phyloP scores from a whole-genome alignment of 257 asterid genomes.

The Solanum bulbocastanum region DNA sequence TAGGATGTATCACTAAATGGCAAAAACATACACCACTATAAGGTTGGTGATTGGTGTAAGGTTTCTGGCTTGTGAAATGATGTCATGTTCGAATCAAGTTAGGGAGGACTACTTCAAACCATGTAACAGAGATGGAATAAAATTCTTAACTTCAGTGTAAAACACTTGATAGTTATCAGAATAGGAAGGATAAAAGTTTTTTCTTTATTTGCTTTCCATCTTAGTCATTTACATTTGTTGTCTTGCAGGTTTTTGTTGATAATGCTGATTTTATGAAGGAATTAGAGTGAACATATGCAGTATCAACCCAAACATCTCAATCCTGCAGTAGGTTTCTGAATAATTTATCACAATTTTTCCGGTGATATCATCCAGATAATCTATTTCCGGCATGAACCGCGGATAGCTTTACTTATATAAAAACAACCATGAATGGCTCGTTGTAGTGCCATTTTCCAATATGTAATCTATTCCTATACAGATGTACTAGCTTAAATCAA shows the following conservation, averaged over 20 bases:
- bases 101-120: background rate
- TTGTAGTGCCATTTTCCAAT: background rate
- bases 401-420: background rate
- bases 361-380: background rate
- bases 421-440: background rate
- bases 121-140: background rate
- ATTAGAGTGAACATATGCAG: constrained; percentile 15
- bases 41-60: background rate
- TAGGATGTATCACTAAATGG: background rate
- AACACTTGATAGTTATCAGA: background rate
- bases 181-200: background rate
- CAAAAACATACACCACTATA: background rate
- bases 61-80: background rate
- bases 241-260: constrained; percentile 42
- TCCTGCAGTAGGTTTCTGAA: background rate
- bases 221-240: background rate
- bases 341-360: background rate
- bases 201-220: background rate
- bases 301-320: background rate
- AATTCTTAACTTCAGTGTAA: background rate
- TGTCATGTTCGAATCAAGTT: background rate
- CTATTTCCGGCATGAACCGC: background rate
- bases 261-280: constrained; percentile 41
- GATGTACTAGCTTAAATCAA: background rate
- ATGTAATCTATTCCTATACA: background rate